These are phyloP conservation scores for Chytridium lagenaria DNA, from an alignment of 371 early-diverging fungal species.

Conservation along the genomic window DNA sequence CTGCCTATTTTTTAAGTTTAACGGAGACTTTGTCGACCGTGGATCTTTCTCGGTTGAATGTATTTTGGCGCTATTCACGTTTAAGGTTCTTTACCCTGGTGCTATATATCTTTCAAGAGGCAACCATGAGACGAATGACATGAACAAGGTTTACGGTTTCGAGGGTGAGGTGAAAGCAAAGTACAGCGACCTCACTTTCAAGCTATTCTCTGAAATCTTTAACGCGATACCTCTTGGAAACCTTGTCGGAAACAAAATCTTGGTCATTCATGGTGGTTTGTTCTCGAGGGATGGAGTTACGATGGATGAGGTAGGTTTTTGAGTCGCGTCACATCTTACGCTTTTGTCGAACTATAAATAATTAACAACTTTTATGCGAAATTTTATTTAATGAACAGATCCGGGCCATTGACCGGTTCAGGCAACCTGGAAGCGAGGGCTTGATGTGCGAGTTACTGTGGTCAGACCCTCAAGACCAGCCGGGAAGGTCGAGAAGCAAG, in stretches of 20 bases:
- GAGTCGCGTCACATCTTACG: background rate
- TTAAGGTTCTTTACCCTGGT: constrained; percentile 89
- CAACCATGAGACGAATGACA: constrained; percentile 98
- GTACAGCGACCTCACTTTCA: constrained; percentile 88
- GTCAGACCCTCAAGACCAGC: constrained; percentile 89
- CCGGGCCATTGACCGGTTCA: constrained; percentile 84
- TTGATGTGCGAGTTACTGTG: constrained; percentile 96
- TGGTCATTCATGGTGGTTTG: constrained; percentile 98
- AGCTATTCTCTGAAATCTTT: constrained; percentile 93
- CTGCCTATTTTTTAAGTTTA: constrained; percentile 61
- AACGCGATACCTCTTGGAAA: constrained; percentile 94
- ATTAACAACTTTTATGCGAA: no score
- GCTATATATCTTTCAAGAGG: constrained; percentile 91
- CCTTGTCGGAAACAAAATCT: constrained; percentile 87
- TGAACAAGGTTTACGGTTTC: constrained; percentile 99
- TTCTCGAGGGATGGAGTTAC: constrained; percentile 92
- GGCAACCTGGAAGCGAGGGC: constrained; percentile 72
- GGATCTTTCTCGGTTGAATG: constrained; percentile 96
- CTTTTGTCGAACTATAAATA: background rate
- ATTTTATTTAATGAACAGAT: constrained; percentile 61
- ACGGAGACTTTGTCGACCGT: constrained; percentile 99
- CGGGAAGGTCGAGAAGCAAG: constrained; percentile 84
- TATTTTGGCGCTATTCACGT: constrained; percentile 90
- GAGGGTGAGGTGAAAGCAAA: constrained; percentile 98
- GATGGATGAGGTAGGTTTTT: constrained; percentile 83